Percentiles rank a stretch among this genome's conserved stretches.
Conservation (phyloP, 495 filamentous ascomycete genomes). For the Trichoderma virens region DNA sequence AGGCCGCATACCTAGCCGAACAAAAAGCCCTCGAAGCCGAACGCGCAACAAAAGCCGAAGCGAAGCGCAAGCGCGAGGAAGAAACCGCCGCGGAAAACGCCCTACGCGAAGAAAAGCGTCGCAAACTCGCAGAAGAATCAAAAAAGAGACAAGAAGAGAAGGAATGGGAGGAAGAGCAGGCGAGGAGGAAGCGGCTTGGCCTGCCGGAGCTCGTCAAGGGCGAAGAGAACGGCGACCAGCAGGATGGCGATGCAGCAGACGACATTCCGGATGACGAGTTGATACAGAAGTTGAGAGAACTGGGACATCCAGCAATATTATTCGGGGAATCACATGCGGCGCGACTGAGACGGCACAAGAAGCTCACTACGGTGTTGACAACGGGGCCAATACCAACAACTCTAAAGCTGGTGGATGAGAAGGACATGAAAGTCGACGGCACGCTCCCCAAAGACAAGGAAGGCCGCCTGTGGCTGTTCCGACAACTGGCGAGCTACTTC, state of each 20-base stretch:
- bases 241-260: slow-evolving; percentile 37
- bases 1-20: slow-evolving; percentile 71
- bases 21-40: slow-evolving; percentile 61
- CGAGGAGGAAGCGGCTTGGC: slow-evolving; percentile 46
- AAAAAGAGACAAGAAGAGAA: slow-evolving; percentile 59
- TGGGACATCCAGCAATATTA: slow-evolving; percentile 64
- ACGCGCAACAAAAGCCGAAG: slow-evolving; percentile 54
- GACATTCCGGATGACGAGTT: slow-evolving; percentile 72
- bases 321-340: slow-evolving; percentile 78
- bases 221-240: slow-evolving; percentile 13
- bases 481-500: slow-evolving; percentile 89
- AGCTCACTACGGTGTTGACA: slow-evolving; percentile 43
- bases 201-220: slow-evolving; percentile 59
- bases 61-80: slow-evolving; percentile 87
- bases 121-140: slow-evolving; percentile 72
- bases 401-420: slow-evolving; percentile 66
- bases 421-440: slow-evolving; percentile 73
- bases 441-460: slow-evolving; percentile 51
- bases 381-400: slow-evolving; percentile 57
- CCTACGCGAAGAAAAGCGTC: slow-evolving; percentile 70
- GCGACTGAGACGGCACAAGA: slow-evolving; percentile 60
- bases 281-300: slow-evolving; percentile 51
- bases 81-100: slow-evolving; percentile 63
- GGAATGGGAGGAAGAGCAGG: slow-evolving; percentile 48
- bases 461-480: slow-evolving; percentile 59